Evolutionary conservation across 495 filamentous ascomycete genomes (phyloP).

Genomic region (Aspergillus sparsus): DNA sequence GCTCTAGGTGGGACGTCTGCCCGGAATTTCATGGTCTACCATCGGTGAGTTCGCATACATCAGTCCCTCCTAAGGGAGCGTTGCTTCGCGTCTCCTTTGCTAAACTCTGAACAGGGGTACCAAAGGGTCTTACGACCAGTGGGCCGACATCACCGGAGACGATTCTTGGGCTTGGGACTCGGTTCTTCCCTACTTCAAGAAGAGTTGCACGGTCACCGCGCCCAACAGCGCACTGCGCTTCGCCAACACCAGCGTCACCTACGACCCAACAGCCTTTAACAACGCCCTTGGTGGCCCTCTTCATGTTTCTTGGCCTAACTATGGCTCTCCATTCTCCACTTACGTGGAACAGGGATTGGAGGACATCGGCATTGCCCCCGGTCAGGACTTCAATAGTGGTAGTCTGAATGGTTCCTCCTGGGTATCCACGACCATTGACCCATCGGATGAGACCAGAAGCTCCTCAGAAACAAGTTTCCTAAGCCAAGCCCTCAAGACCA

Average conservation of each 20-base stretch:
- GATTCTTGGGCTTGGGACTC: neutral
- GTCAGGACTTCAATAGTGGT: neutral
- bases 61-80: no score
- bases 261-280: no score
- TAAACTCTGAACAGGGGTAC: no score
- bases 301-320: neutral
- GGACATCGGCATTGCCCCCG: neutral
- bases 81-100: no score
- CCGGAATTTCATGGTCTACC: conserved; percentile 7
- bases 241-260: no score
- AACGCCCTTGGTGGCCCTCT: neutral
- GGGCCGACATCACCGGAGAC: neutral
- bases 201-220: neutral
- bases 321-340: neutral
- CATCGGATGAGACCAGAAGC: no score
- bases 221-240: no score
- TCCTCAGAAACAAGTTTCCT: neutral
- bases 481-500: neutral
- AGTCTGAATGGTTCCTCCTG: neutral
- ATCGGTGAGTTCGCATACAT: neutral
- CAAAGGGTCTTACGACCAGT: neutral
- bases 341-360: no score
- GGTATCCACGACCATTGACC: neutral
- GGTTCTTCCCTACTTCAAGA: neutral
- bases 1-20: conserved; percentile 3